These are phyloP conservation scores for Wickerhamiella nectarea DNA, from an alignment of 805 yeast species.

Conservation along the genomic window DNA sequence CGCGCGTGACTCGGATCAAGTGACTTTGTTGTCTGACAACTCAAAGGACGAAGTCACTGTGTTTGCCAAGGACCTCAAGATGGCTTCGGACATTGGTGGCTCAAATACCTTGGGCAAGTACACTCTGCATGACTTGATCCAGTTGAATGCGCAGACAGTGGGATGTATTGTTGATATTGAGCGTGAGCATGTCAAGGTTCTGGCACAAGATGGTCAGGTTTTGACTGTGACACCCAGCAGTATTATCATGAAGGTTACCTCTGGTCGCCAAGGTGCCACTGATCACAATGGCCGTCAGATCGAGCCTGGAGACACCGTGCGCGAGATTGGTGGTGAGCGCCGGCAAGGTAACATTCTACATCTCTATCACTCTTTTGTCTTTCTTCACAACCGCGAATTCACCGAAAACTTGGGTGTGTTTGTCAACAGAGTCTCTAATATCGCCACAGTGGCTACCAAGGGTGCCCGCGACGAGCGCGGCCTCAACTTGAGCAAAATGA, in stretches of 20 bases:
- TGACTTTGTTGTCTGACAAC: slow-evolving; percentile 79
- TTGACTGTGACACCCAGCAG: slow-evolving; percentile 62
- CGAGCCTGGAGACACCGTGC: slow-evolving; percentile 84
- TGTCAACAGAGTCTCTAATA: slow-evolving; percentile 60
- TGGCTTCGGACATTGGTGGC: slow-evolving; percentile 77
- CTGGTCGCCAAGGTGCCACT: slow-evolving; percentile 66
- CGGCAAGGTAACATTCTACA: slow-evolving; percentile 83
- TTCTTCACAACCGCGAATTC: slow-evolving; percentile 66
- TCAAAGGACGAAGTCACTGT: slow-evolving; percentile 81
- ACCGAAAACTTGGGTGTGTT: slow-evolving; percentile 85
- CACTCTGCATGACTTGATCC: slow-evolving; percentile 80
- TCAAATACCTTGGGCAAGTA: slow-evolving; percentile 62
- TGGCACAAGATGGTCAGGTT: slow-evolving; percentile 70
- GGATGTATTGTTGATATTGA: slow-evolving; percentile 88
- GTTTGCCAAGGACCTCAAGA: slow-evolving; percentile 78
- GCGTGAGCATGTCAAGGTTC: slow-evolving; percentile 66
- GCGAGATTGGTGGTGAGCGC: slow-evolving; percentile 68
- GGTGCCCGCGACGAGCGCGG: slow-evolving; percentile 48
- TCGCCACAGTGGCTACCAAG: slow-evolving; percentile 74
- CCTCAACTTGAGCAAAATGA: slow-evolving; percentile 73
- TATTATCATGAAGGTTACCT: slow-evolving; percentile 56
- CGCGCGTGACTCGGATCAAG: slow-evolving; percentile 66
- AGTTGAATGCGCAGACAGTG: slow-evolving; percentile 68
- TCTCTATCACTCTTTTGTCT: slow-evolving; percentile 65
- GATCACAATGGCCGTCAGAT: slow-evolving; percentile 77